Base-by-base conservation (phyloP, 2,329 filamentous ascomycete genomes). In the Alternaria triticimaculans region DNA sequence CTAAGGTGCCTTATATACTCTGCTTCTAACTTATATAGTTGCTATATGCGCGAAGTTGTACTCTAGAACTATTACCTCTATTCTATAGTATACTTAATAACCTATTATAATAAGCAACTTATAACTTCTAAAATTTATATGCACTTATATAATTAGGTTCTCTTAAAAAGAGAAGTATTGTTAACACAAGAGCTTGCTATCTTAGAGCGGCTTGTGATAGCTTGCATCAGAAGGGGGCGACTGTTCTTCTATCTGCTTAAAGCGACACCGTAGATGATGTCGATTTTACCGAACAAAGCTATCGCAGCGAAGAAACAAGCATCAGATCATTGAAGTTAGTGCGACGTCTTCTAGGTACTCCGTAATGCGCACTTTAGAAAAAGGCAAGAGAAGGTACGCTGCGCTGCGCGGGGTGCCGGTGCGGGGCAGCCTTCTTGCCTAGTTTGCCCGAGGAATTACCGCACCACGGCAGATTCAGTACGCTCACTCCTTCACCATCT, bases 391-490 rank as follows among this genome's bases (percentile, higher is more conserved):
- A 20, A 25, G 21, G 18, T 26, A 49, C 46, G 14, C 12, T 45
- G 18, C 2, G 6, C 43, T 44, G 11, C 41, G n/a, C 41, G n/a
- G 18, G 43, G 43, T 45, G 3, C 43, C 5, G 3, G 43, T 45
- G 43, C 43, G 43, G 43, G 43, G 43, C 43, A 5, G 1, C 37
- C 37, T 41, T 41, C 37, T 41, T 41, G 37, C 37, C 37, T 41
- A 41, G 37, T 41, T 6, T 41, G n/a, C n/a, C 37, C 37, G 37
- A 41, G 37, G 37, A 41, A 41, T 41, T 18, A 41, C 37, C 37
- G 37, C 37, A 0, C 4, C 37, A 1, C 0, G 3, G 37, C 37
- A 18, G 15, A 3, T 3, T 41, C 37, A 18, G 3, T 1, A 3
- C 37, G 37, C 37, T 3, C 3, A 41, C 37, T 41, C 37, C n/a